Evolutionary conservation across 228 moss, liverwort and hornwort genomes (phyloP).

Genomic region (Sphagnum fallax): DNA sequence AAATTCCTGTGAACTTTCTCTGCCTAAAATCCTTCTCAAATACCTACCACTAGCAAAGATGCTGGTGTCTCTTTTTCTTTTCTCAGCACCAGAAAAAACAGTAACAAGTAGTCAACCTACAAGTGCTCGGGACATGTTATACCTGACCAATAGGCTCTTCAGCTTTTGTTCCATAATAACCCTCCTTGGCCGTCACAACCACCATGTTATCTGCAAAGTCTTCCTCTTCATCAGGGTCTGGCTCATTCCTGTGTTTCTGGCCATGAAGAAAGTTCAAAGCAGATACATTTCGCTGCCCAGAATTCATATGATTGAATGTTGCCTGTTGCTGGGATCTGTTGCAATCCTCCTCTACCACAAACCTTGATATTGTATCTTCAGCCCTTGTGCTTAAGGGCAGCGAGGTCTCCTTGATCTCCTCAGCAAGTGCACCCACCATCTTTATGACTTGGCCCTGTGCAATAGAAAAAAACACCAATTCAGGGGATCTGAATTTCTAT

Average conservation of each 20-base stretch:
- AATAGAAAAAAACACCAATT: background rate
- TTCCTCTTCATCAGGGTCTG: slow-evolving; percentile 38
- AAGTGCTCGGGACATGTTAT: background rate
- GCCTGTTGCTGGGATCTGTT: slow-evolving; percentile 50
- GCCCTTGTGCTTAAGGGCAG: slow-evolving; percentile 18
- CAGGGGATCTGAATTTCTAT: background rate
- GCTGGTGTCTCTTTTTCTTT: background rate
- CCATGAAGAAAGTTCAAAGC: too few species aligned
- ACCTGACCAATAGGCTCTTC: slow-evolving; percentile 14
- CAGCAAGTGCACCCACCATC: slow-evolving; percentile 70
- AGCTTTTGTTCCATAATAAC: background rate
- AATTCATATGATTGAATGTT: background rate
- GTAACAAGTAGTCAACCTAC: background rate
- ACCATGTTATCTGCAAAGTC: slow-evolving; percentile 6
- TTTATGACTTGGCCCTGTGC: slow-evolving; percentile 40
- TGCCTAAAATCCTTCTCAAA: too few species aligned
- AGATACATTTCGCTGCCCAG: background rate
- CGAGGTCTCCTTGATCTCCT: slow-evolving; percentile 59
- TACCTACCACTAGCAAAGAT: too few species aligned
- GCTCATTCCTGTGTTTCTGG: slow-evolving; percentile 13
- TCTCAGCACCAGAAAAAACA: background rate
- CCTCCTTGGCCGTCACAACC: slow-evolving; percentile 31
- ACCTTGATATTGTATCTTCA: slow-evolving; percentile 53
- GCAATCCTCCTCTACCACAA: slow-evolving; percentile 45
- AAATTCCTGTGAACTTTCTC: too few species aligned